A percentile compares a stretch with the other conserved stretches of the same genome.
Evolutionary conservation across 116 monocot species (phyloP).

Genomic region (Trichopus zeylanicus): DNA sequence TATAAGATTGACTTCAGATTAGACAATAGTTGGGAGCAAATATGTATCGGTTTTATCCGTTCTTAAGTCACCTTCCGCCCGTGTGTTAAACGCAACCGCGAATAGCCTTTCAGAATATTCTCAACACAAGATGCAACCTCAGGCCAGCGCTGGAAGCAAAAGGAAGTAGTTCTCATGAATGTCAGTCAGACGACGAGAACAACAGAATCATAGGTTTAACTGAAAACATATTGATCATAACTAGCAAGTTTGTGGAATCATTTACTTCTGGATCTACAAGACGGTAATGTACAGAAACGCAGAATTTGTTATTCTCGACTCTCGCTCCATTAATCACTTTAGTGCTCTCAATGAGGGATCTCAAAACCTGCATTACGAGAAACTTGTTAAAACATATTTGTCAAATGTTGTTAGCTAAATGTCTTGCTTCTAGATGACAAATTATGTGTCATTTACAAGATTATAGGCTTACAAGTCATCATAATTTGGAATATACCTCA

Average conservation of each 20-base stretch:
- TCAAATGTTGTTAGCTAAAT: background rate
- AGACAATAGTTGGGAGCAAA: background rate
- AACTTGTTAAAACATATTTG: background rate
- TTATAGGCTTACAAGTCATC: too few relatives aligned
- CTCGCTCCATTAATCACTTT: slow-evolving; percentile 65
- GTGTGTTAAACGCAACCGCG: slow-evolving; percentile 62
- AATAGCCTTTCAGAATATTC: slow-evolving; percentile 52
- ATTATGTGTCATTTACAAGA: too few relatives aligned
- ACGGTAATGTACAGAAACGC: slow-evolving; percentile 95
- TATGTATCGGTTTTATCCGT: background rate
- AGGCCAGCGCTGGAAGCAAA: slow-evolving; percentile 42
- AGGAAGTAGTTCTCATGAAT: background rate
- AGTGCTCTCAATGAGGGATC: slow-evolving; percentile 54
- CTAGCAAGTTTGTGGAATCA: background rate
- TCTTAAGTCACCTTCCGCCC: slow-evolving; percentile 71
- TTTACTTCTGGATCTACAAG: slow-evolving; percentile 68
- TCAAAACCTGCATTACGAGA: slow-evolving; percentile 50
- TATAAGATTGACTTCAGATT: background rate
- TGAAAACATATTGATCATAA: too few relatives aligned
- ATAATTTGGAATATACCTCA: slow-evolving; percentile 24
- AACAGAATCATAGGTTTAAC: too few relatives aligned
- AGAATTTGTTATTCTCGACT: slow-evolving; percentile 94
- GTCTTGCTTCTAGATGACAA: too few relatives aligned
- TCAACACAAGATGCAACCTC: slow-evolving; percentile 45
- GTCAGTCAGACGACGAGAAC: background rate